Evolutionary conservation across 148 eudicot species (phyloP).

Genomic region (Rhododendron williamsianum): DNA sequence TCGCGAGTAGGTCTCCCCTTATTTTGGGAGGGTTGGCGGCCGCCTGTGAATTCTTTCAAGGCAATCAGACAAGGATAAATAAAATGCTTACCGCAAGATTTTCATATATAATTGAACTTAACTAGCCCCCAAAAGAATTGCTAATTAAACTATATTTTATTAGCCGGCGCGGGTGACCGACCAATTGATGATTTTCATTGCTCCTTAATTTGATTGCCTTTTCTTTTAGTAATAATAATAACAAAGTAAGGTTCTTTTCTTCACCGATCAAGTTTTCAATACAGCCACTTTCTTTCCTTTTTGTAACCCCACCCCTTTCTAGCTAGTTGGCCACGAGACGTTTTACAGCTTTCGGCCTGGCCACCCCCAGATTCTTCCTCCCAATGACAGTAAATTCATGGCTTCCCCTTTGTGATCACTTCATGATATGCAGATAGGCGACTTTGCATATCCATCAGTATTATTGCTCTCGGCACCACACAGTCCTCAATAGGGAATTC

Average conservation of each 20-base stretch:
- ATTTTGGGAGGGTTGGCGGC: conserved; percentile 23
- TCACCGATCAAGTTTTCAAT: background rate
- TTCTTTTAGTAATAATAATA: background rate
- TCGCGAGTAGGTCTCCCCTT: background rate
- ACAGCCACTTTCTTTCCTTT: background rate
- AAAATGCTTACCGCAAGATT: too few species aligned
- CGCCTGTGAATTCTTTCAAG: conserved; percentile 15
- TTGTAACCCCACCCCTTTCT: conserved; percentile 11
- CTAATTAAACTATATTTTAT: background rate
- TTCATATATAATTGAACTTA: background rate
- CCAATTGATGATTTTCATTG: background rate
- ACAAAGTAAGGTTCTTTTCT: background rate
- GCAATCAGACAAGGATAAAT: background rate
- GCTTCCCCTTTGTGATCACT: background rate
- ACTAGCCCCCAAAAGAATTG: background rate
- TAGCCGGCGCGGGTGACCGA: background rate
- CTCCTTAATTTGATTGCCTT: background rate
- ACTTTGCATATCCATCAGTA: too few species aligned
- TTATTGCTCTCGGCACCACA: background rate
- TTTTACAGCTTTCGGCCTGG: conserved; percentile 20
- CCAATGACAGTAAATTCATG: background rate
- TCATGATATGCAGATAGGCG: background rate
- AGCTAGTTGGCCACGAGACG: conserved; percentile 34
- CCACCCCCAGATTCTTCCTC: background rate
- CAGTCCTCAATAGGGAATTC: background rate